phyloP scores from a whole-genome alignment of 2,329 filamentous ascomycete species.

The Diplocarpon mali region DNA sequence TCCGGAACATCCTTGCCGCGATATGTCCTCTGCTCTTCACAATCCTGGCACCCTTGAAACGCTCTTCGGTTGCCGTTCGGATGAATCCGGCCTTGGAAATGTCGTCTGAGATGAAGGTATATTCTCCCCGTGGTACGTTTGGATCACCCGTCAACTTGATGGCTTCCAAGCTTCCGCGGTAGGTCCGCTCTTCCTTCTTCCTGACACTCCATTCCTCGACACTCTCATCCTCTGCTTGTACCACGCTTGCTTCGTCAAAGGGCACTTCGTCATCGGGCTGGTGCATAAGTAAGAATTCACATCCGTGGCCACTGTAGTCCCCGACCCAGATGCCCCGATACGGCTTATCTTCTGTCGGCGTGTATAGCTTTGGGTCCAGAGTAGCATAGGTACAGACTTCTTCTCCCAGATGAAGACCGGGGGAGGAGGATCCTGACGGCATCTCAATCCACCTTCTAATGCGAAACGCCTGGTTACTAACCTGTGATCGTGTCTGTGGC shows the following conservation, averaged over 20 bases:
- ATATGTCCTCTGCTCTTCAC: constrained; percentile 70
- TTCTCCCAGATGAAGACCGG: constrained; percentile 41
- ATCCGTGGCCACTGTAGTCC: constrained; percentile 79
- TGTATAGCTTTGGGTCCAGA: constrained; percentile 64
- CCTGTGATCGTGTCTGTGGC: constrained; percentile 42
- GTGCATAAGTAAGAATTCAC: constrained; percentile 74
- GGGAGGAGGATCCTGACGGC: constrained; percentile 26
- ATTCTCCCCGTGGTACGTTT: constrained; percentile 79
- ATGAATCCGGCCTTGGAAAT: constrained; percentile 57
- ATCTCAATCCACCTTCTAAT: constrained; percentile 70
- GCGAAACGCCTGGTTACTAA: constrained; percentile 61
- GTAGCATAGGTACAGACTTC: constrained; percentile 56
- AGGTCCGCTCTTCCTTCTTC: constrained; percentile 37
- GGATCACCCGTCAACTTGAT: constrained; percentile 89
- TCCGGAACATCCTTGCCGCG: constrained; percentile 57
- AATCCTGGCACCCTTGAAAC: constrained; percentile 63
- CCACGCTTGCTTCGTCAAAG: constrained; percentile 31
- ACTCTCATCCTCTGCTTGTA: constrained; percentile 33
- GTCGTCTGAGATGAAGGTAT: constrained; percentile 70
- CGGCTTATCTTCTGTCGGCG: constrained; percentile 66
- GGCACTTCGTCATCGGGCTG: constrained; percentile 50
- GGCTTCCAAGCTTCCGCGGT: constrained; percentile 62
- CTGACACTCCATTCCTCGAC: constrained; percentile 36
- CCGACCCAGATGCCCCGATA: constrained; percentile 78
- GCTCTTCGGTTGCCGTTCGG: constrained; percentile 49